Percentiles rank a stretch among this genome's conserved stretches.
Conservation (phyloP, 306 rosid species). For the Heteromeles arbutifolia region DNA sequence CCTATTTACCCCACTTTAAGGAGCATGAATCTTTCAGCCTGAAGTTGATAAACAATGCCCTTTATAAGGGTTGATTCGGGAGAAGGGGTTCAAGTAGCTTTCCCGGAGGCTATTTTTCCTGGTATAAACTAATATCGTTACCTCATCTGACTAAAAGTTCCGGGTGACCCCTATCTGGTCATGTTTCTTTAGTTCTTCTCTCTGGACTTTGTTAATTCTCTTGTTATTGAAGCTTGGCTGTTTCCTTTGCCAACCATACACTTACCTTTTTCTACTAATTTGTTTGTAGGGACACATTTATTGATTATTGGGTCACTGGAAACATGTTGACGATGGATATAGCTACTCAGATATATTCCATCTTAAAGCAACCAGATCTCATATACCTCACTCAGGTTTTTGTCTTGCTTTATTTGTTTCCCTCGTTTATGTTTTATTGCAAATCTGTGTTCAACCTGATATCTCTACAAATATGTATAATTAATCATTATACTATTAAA, state of each 20-base stretch:
- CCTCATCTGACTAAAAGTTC: neutral
- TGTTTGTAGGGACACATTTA: conserved; percentile 59
- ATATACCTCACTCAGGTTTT: conserved; percentile 77
- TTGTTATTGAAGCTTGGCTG: conserved; percentile 9
- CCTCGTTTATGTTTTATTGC: neutral
- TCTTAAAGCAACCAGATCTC: conserved; percentile 84
- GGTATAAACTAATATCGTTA: neutral
- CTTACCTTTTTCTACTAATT: conserved; percentile 12
- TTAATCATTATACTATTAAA: neutral
- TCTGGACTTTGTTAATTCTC: neutral
- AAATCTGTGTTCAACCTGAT: conserved; percentile 8
- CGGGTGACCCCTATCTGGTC: neutral
- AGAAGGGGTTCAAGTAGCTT: neutral
- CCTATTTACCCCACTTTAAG: neutral
- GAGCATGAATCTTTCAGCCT: neutral
- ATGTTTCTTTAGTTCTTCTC: neutral
- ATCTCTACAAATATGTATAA: conserved; percentile 1
- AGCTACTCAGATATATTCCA: conserved; percentile 72
- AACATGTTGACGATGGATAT: conserved; percentile 81
- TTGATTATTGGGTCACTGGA: conserved; percentile 83
- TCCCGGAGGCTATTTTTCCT: neutral
- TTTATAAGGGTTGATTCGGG: neutral
- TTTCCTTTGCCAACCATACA: neutral
- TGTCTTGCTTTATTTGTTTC: conserved; percentile 9
- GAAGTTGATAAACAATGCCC: neutral